These are phyloP conservation scores for Paralagenidium karlingii DNA, from an alignment of 352 stramenopile species.

Conservation along the genomic window DNA sequence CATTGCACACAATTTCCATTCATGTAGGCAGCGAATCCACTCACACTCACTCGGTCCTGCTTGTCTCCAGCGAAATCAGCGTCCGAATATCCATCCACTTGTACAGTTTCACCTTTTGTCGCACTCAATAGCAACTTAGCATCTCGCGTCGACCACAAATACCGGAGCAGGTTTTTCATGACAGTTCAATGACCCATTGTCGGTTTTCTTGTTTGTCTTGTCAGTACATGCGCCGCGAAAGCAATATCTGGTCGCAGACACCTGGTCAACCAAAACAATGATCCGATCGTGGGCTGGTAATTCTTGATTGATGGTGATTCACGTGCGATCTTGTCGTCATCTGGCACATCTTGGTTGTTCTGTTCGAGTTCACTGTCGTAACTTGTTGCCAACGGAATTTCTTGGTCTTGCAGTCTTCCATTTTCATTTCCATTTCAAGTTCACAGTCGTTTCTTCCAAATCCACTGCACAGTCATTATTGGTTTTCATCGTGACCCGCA, in stretches of 20 bases:
- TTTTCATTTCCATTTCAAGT: constrained; percentile 8
- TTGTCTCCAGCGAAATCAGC: constrained; percentile 1
- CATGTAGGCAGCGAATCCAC: not conserved
- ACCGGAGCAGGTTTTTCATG: not conserved
- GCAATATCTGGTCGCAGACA: not conserved
- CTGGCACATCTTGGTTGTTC: too few relatives aligned
- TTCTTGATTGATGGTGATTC: not conserved
- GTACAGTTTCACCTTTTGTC: not conserved
- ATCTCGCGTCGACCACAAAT: not conserved
- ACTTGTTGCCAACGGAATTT: too few relatives aligned
- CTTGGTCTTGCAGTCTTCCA: constrained; percentile 9
- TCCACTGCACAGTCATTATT: constrained; percentile 5
- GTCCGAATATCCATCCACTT: not conserved
- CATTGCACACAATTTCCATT: not conserved
- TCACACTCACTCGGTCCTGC: not conserved
- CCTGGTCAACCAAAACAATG: not conserved
- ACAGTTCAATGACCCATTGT: not conserved
- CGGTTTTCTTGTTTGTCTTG: not conserved
- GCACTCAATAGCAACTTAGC: not conserved
- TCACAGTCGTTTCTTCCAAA: constrained; percentile 8
- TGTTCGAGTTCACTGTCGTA: too few relatives aligned
- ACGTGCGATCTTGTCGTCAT: not conserved
- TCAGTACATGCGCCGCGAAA: not conserved
- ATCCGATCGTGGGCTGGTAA: not conserved
- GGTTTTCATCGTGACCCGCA: constrained; percentile 6